Evolutionary conservation across 2,329 filamentous ascomycete genomes (phyloP).

Genomic region (Talaromyces atroroseus): DNA sequence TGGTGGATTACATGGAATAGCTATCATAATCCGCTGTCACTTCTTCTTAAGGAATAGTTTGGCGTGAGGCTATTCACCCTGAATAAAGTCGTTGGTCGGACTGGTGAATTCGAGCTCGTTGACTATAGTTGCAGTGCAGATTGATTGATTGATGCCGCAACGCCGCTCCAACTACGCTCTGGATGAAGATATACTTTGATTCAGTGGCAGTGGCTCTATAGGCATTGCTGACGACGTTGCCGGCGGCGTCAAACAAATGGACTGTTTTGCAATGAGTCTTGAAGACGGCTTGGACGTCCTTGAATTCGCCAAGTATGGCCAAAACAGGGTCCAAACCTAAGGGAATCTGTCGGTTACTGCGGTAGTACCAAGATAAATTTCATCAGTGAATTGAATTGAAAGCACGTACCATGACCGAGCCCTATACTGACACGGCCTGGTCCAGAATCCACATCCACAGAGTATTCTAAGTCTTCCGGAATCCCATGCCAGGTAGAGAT

Average conservation of each 20-base stretch:
- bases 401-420: conserved; percentile 9
- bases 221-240: conserved; percentile 3
- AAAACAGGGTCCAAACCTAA: conserved; percentile 8
- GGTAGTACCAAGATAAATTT: neutral
- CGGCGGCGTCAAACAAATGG: conserved; percentile 5
- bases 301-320: conserved; percentile 10
- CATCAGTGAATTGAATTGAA: neutral
- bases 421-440: conserved; percentile 7
- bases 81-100: conserved; percentile 3
- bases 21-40: too few relatives aligned
- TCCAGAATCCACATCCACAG: conserved; percentile 1
- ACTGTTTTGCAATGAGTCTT: conserved; percentile 7
- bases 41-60: conserved; percentile 8
- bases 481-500: conserved; percentile 5
- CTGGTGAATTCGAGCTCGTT: conserved; percentile 6
- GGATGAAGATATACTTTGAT: conserved; percentile 6
- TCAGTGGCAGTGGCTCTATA: conserved; percentile 10
- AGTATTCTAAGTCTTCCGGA: conserved; percentile 4
- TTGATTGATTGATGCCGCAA: conserved; percentile 7
- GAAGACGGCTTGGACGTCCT: conserved; percentile 6
- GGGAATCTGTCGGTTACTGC: neutral
- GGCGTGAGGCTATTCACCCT: neutral
- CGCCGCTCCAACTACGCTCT: conserved; percentile 9
- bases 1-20: too few relatives aligned
- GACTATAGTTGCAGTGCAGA: neutral